These are phyloP conservation scores for Lasiodiplodia sp. DNA, from an alignment of 2,329 filamentous ascomycete genomes.

Conservation along the genomic window DNA sequence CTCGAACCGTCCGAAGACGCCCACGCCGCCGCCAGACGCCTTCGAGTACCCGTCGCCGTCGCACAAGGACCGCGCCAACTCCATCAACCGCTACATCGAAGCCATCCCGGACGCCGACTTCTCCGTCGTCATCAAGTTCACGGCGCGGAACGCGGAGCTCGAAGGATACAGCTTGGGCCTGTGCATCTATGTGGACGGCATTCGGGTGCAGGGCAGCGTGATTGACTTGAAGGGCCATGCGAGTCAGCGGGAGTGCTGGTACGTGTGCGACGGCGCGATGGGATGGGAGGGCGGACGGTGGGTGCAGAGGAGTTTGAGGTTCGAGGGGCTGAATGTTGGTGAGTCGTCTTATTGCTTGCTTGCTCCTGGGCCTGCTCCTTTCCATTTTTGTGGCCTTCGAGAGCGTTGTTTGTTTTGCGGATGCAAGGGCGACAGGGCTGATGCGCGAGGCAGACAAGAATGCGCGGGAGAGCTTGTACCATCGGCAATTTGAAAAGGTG, in stretches of 20 bases:
- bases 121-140: slow-evolving; percentile 26
- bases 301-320: slow-evolving; percentile 16
- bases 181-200: slow-evolving; percentile 21
- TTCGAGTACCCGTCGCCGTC: not conserved
- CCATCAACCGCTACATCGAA: slow-evolving; percentile 18
- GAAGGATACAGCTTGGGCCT: slow-evolving; percentile 2
- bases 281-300: slow-evolving; percentile 10
- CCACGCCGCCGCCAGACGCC: not conserved
- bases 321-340: slow-evolving; percentile 10
- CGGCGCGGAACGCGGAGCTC: slow-evolving; percentile 14
- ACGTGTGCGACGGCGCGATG: slow-evolving; percentile 22
- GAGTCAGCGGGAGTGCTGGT: slow-evolving; percentile 13
- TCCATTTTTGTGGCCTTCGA: not conserved
- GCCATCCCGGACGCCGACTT: slow-evolving; percentile 15
- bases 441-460: slow-evolving; percentile 3
- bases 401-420: not conserved
- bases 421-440: not conserved
- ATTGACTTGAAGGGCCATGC: slow-evolving; percentile 15
- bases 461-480: slow-evolving; percentile 11
- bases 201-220: slow-evolving; percentile 13
- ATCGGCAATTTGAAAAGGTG: slow-evolving; percentile 4
- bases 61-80: slow-evolving; percentile 7
- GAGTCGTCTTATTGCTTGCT: not conserved
- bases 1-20: not conserved
- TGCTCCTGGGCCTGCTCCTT: not conserved